A percentile compares a stretch with the other conserved stretches of the same genome.
Evolutionary conservation across 805 yeast species (phyloP).

Genomic region (Isabelozyma rhagii): DNA sequence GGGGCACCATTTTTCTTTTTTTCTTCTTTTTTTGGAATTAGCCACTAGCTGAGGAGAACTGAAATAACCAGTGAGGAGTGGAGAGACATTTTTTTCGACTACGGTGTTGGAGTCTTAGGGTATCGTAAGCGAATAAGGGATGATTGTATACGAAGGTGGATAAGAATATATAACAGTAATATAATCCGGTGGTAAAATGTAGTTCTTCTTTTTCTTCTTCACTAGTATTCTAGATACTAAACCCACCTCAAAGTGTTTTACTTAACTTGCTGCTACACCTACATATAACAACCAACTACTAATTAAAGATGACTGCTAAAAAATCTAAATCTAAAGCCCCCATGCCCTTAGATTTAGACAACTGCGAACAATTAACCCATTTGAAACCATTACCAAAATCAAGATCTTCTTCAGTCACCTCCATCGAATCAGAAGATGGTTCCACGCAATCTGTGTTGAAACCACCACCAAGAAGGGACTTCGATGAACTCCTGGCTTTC

Average conservation of each 20-base stretch:
- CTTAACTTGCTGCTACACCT: not conserved
- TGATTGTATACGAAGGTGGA: not conserved
- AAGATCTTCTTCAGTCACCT: constrained; percentile 36
- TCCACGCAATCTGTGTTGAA: constrained; percentile 21
- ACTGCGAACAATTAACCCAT: constrained; percentile 35
- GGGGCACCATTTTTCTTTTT: not conserved
- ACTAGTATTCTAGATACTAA: not conserved
- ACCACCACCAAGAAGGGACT: constrained; percentile 45
- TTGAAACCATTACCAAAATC: constrained; percentile 37
- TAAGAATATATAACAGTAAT: not conserved
- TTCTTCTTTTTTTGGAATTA: not conserved
- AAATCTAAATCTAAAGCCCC: constrained; percentile 19
- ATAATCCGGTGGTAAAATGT: not conserved
- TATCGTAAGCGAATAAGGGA: not conserved
- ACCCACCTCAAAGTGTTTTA: not conserved
- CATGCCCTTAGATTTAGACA: constrained; percentile 32
- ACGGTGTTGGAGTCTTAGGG: not conserved
- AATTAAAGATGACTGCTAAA: not conserved
- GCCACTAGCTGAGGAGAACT: not conserved
- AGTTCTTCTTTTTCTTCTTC: not conserved
- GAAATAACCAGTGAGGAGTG: not conserved
- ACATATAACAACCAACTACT: constrained; percentile 8
- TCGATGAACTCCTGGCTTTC: constrained; percentile 62
- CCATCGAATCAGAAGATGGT: constrained; percentile 36
- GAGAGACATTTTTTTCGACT: not conserved